These are phyloP conservation scores for Plasmodium inui DNA, from an alignment of 169 alveolate species.

Conservation along the genomic window DNA sequence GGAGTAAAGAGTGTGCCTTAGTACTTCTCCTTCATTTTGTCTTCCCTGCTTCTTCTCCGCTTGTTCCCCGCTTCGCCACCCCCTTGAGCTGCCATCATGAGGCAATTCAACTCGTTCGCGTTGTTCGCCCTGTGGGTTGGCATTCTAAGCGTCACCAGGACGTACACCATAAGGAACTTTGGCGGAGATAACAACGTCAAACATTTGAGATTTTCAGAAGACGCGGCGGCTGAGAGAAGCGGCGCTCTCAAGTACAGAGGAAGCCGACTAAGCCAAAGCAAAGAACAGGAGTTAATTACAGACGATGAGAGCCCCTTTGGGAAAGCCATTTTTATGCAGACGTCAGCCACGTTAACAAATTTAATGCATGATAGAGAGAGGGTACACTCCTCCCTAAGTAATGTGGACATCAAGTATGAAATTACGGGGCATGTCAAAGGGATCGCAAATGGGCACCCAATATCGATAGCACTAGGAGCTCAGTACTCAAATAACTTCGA, in stretches of 20 bases:
- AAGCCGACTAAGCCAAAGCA: not conserved
- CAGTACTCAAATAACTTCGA: slow-evolving; percentile 81
- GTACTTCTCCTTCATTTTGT: not conserved
- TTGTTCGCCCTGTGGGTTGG: not conserved
- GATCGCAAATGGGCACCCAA: slow-evolving; percentile 76
- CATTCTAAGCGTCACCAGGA: not conserved
- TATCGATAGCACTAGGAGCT: slow-evolving; percentile 84
- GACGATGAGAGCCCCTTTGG: slow-evolving; percentile 1
- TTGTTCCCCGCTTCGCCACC: not conserved
- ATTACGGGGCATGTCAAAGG: slow-evolving; percentile 81
- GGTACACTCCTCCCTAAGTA: not conserved
- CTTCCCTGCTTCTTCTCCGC: not conserved
- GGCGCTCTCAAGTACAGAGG: not conserved
- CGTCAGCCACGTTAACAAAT: slow-evolving; percentile 32
- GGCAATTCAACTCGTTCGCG: not conserved
- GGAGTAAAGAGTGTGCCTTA: not conserved
- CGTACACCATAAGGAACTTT: not conserved
- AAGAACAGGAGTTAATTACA: not conserved
- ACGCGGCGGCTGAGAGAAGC: not conserved
- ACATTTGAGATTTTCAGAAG: not conserved
- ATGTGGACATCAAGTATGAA: not conserved
- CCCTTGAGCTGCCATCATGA: not conserved
- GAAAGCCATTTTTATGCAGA: slow-evolving; percentile 25
- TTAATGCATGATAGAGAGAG: slow-evolving; percentile 50
- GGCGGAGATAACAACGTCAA: not conserved